These are phyloP conservation scores for Penicillium argentinense DNA, from an alignment of 495 filamentous ascomycete species.

Conservation along the genomic window DNA sequence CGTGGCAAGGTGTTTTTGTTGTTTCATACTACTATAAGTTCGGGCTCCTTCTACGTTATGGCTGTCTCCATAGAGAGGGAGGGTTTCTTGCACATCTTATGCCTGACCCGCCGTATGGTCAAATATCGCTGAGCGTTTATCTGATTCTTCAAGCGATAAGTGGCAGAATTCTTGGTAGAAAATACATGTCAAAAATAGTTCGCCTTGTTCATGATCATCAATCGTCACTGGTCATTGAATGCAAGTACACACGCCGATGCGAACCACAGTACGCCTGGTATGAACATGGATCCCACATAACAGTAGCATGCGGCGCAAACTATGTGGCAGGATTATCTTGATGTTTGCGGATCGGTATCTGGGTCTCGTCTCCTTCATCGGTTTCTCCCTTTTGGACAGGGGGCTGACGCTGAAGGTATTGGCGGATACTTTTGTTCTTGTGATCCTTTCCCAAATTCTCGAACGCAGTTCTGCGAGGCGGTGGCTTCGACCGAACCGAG, in stretches of 20 bases:
- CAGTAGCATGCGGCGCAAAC: background rate
- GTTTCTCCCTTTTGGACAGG: too few relatives aligned
- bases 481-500: slow-evolving; percentile 65
- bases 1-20: slow-evolving; percentile 14
- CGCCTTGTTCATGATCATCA: slow-evolving; percentile 9
- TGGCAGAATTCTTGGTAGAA: slow-evolving; percentile 30
- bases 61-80: slow-evolving; percentile 19
- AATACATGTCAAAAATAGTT: slow-evolving; percentile 8
- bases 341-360: slow-evolving; percentile 19
- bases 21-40: slow-evolving; percentile 33
- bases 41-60: slow-evolving; percentile 14
- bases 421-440: slow-evolving; percentile 3
- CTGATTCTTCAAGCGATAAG: slow-evolving; percentile 29
- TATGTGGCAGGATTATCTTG: background rate
- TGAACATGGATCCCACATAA: background rate
- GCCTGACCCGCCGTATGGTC: slow-evolving; percentile 19
- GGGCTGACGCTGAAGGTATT: too few relatives aligned
- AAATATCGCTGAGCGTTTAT: slow-evolving; percentile 28
- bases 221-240: slow-evolving; percentile 11
- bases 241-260: too few relatives aligned
- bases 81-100: slow-evolving; percentile 23
- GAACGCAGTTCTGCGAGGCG: slow-evolving; percentile 59
- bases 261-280: too few relatives aligned
- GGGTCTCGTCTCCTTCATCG: background rate
- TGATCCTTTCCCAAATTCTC: slow-evolving; percentile 25